Conservation (phyloP, 192 early-diverging fungal species). For the Chytriomyces hyalinus region DNA sequence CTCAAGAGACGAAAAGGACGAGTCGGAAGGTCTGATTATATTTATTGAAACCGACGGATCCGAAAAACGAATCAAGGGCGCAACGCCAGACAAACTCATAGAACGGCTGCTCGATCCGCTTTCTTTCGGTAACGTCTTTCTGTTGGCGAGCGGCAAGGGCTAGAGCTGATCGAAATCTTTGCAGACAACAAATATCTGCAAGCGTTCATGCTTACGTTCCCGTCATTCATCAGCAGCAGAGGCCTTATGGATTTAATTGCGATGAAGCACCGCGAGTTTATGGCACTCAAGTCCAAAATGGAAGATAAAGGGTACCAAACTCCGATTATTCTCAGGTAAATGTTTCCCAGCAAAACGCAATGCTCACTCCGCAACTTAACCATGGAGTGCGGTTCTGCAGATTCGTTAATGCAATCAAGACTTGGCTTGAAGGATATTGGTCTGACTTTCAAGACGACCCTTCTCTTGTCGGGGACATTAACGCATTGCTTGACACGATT, state of each 20-base stretch:
- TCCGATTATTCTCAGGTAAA: constrained; percentile 44
- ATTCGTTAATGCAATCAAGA: constrained; percentile 57
- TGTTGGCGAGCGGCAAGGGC: neutral
- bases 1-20: constrained; percentile 51
- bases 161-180: neutral
- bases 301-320: constrained; percentile 39
- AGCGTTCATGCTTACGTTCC: constrained; percentile 59
- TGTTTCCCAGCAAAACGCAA: neutral
- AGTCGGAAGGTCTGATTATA: constrained; percentile 46
- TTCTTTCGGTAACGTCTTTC: constrained; percentile 45
- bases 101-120: constrained; percentile 58
- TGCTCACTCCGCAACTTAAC: neutral
- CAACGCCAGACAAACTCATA: constrained; percentile 48
- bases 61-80: constrained; percentile 51
- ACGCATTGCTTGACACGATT: constrained; percentile 44
- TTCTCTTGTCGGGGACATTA: constrained; percentile 43
- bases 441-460: constrained; percentile 56
- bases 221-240: constrained; percentile 46
- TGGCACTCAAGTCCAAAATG: constrained; percentile 34
- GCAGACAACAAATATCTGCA: constrained; percentile 60
- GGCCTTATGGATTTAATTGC: constrained; percentile 51
- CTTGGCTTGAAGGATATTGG: constrained; percentile 65
- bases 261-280: constrained; percentile 37
- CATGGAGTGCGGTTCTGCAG: constrained; percentile 20
- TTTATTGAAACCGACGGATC: constrained; percentile 54